Base-by-base conservation (phyloP, 441 rosid species). In the Populus hybrid region DNA sequence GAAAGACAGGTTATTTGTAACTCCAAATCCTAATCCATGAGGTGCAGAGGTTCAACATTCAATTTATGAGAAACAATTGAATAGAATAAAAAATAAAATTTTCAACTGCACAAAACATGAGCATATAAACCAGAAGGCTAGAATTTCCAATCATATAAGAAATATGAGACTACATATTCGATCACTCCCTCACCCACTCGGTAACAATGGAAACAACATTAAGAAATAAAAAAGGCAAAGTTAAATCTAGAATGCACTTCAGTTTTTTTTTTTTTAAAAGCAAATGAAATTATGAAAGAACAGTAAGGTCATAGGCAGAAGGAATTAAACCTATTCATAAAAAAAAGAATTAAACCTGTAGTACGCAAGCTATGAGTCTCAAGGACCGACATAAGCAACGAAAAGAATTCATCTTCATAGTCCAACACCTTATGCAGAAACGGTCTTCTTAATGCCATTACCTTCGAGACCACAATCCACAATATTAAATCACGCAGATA, bases 291-390 rank as follows among this genome's bases (percentile, higher is more conserved):
- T 19, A 57, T 57, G 9, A 57, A 57, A 57, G 9, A 57, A 57
- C 23, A 57, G 63, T n/a, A 57, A 18, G 63, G 63, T 8, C 63
- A 57, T 18, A 19, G 63, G n/a, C 19, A 57, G 63, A 57, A 7
- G 63, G n/a, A 57, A 57, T 19, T 57, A 72, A 82, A 96, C 98
- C 99, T 86, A 38, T 38, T 38, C 16, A 36, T 8, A 34, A 34
- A 7, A 24, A 24, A 65, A 10, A 12, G 24, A 38, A 38, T 38
- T 38, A 72, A 82, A 96, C 99, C 99, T 86, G 99, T 92, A 67
- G 91, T 96, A 75, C 98, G 86, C 78, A 96, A 88, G 88, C 99
- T 94, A 83, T 94, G 99, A 63, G 90, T 87, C 85, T 96, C 99
- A 6, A 96, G 98, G 69, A 92, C 85, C 83, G 92, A 85, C 98